Conservation (phyloP, 1,284 basidiomycete genomes). For the Athelia sp. region DNA sequence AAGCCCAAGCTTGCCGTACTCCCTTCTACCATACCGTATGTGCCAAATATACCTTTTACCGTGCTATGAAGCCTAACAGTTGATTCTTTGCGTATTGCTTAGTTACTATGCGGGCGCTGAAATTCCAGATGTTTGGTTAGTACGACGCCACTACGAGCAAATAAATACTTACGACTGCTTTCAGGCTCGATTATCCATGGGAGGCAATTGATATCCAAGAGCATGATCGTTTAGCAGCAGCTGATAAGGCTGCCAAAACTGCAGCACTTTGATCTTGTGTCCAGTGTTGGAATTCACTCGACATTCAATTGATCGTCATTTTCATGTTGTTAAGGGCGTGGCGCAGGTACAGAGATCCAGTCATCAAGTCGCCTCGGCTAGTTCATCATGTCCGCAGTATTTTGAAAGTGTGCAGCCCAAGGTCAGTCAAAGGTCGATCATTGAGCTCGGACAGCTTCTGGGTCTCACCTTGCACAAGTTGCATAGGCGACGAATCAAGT, state of each 20-base stretch:
- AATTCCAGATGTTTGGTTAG: conserved; percentile 59
- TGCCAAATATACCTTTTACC: conserved; percentile 12
- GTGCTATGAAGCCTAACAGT: conserved; percentile 19
- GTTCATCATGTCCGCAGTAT: no score
- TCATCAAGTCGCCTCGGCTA: no score
- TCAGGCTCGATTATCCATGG: conserved; percentile 84
- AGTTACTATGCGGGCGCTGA: conserved; percentile 71
- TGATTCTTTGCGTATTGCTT: conserved; percentile 6
- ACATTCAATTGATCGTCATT: no score
- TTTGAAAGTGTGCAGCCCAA: no score
- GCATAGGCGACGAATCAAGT: no score
- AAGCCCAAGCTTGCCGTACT: conserved; percentile 79
- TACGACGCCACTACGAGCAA: conserved; percentile 7
- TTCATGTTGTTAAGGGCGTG: no score
- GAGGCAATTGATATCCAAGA: conserved; percentile 77
- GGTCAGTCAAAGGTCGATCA: no score
- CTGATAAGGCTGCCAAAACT: conserved; percentile 23
- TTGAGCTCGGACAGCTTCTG: no score
- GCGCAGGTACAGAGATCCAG: no score
- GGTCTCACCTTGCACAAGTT: no score
- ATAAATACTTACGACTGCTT: conserved; percentile 8
- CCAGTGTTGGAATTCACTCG: no score
- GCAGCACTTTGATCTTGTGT: not conserved
- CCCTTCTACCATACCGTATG: conserved; percentile 62
- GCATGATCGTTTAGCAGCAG: conserved; percentile 59